phyloP scores from a whole-genome alignment of 257 asterid genomes.

The Nicotiana benthamiana region DNA sequence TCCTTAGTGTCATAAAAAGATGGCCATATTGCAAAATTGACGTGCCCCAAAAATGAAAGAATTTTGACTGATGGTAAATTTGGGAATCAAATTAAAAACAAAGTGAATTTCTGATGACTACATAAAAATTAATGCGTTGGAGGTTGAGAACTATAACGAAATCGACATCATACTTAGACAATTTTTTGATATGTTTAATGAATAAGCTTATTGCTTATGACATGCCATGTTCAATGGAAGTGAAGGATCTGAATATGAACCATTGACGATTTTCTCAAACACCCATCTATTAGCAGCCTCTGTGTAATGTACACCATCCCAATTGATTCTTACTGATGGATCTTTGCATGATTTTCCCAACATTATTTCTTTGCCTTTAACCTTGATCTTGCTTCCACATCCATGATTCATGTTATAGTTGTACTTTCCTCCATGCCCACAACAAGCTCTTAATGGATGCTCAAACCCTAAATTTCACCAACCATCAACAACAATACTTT shows the following conservation, averaged over 20 bases:
- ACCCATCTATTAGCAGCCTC: constrained; percentile 75
- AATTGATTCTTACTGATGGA: constrained; percentile 45
- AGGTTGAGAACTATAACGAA: too few species aligned
- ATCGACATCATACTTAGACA: too few species aligned
- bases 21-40: too few species aligned
- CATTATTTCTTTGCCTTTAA: constrained; percentile 50
- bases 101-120: too few species aligned
- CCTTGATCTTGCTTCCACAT: constrained; percentile 57
- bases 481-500: neutral
- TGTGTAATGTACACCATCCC: constrained; percentile 87
- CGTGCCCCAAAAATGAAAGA: too few species aligned
- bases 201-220: constrained; percentile 14
- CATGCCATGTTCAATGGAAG: constrained; percentile 55
- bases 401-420: constrained; percentile 47
- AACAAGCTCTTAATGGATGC: constrained; percentile 64
- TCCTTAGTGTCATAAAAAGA: too few species aligned
- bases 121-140: too few species aligned
- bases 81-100: too few species aligned
- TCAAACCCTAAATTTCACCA: constrained; percentile 42
- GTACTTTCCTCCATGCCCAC: constrained; percentile 95
- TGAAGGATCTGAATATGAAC: constrained; percentile 76
- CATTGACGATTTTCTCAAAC: constrained; percentile 56
- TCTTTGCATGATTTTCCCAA: constrained; percentile 66
- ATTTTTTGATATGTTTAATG: neutral
- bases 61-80: too few species aligned